A percentile compares a stretch with the other conserved stretches of the same genome.
These are phyloP conservation scores for Neocucurbitaria cava DNA, from an alignment of 2,329 filamentous ascomycete genomes.

Conservation along the genomic window DNA sequence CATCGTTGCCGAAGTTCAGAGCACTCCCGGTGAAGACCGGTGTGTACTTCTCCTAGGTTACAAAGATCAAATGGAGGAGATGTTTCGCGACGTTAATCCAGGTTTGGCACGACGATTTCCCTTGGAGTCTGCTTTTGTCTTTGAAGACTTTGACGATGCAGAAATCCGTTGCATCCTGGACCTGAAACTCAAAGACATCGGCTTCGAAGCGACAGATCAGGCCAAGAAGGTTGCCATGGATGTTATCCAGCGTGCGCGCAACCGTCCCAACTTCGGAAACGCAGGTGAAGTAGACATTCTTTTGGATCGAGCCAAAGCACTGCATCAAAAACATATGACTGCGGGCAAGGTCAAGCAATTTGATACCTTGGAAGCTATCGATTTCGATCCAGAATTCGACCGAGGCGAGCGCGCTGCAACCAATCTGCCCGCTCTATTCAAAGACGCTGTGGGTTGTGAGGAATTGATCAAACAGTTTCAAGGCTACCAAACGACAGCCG, in stretches of 20 bases:
- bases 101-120: constrained; percentile 72
- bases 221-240: constrained; percentile 63
- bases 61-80: constrained; percentile 70
- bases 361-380: constrained; percentile 52
- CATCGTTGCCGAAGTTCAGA: constrained; percentile 76
- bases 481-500: constrained; percentile 61
- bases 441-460: constrained; percentile 66
- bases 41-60: constrained; percentile 77
- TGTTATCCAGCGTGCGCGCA: constrained; percentile 66
- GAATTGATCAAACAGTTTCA: constrained; percentile 61
- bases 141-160: constrained; percentile 70
- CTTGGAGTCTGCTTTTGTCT: constrained; percentile 67
- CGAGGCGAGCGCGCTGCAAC: constrained; percentile 57
- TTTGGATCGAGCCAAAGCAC: constrained; percentile 63
- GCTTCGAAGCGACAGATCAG: constrained; percentile 59
- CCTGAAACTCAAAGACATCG: constrained; percentile 66
- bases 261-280: constrained; percentile 73
- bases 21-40: constrained; percentile 71
- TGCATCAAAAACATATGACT: constrained; percentile 56
- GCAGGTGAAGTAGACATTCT: constrained; percentile 77
- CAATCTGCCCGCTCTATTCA: constrained; percentile 62
- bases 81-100: constrained; percentile 78
- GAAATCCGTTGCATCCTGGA: constrained; percentile 68
- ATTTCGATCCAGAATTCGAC: constrained; percentile 68
- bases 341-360: constrained; percentile 29